Evolutionary conservation across 2,329 filamentous ascomycete genomes (phyloP).

Genomic region (Apiospora marii): DNA sequence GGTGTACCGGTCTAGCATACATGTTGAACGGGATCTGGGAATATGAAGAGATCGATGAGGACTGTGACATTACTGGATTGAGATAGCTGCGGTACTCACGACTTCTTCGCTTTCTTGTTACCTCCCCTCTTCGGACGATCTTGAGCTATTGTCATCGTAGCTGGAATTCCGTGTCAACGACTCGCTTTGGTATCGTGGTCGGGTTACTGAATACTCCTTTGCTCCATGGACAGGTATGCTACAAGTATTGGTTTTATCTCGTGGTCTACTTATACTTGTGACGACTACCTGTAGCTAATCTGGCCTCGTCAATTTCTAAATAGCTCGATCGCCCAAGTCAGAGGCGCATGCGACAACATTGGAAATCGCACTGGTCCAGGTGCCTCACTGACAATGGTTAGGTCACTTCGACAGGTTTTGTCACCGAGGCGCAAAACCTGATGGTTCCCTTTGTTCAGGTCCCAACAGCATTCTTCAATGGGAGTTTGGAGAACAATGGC

Average conservation of each 20-base stretch:
- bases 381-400: background rate
- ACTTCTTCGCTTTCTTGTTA: background rate
- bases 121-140: background rate
- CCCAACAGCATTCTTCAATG: background rate
- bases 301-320: background rate
- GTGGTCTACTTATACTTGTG: background rate
- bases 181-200: background rate
- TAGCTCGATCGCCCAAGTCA: background rate
- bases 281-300: background rate
- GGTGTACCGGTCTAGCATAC: background rate
- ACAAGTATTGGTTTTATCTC: background rate
- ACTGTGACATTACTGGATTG: background rate
- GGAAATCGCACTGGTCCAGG: background rate
- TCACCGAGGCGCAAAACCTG: background rate
- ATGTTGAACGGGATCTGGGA: background rate
- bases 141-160: background rate
- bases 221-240: background rate
- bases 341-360: background rate
- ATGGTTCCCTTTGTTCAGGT: background rate
- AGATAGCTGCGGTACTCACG: background rate
- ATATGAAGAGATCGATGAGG: background rate
- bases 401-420: background rate
- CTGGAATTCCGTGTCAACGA: background rate
- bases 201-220: background rate
- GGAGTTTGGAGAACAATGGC: background rate